A percentile compares a stretch with the other conserved stretches of the same genome.
These are phyloP conservation scores for rapeseed (Brassica napus) DNA, from an alignment of 345 rosid species.

Conservation along the genomic window Da-Ae NC_063447.1:31198501-31199000, in stretches of 20 bases:
- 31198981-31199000: not conserved
- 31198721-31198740: not conserved
- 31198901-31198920: not conserved
- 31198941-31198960: not conserved
- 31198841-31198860: not conserved
- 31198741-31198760: not conserved
- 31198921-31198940: not conserved
- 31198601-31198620: not conserved
- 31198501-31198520: not conserved
- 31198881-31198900: not conserved
- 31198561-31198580: not conserved
- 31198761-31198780: not conserved
- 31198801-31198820: not conserved
- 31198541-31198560: constrained; percentile 4
- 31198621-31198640: not conserved
- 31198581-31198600: not conserved
- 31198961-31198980: not conserved
- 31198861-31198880: not conserved
- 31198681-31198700: constrained; percentile 29
- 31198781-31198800: not conserved
- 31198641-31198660: not conserved
- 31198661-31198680: constrained; percentile 10
- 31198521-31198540: constrained; percentile 19
- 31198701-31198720: not conserved
- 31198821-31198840: constrained; percentile 5